Conservation (phyloP, 768 basidiomycete genomes). For the Leccinellum rugosiceps region DNA sequence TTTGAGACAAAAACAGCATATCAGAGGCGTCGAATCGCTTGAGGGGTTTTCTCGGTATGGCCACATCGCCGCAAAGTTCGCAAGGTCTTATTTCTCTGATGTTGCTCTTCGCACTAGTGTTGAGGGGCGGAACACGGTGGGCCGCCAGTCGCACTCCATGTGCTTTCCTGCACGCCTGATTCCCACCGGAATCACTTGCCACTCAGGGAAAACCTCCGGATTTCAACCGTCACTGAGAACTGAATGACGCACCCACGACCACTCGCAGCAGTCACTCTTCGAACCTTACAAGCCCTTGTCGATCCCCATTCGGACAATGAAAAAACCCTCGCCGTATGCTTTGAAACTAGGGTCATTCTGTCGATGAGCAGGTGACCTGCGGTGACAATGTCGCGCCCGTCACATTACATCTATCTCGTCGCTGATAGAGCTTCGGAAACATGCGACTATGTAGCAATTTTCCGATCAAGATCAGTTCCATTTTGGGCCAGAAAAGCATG, state of each 20-base stretch:
- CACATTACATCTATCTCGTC: background rate
- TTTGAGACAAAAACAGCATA: background rate
- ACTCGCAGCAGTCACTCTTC: background rate
- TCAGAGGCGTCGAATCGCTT: background rate
- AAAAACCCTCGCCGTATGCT: background rate
- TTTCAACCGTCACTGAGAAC: background rate
- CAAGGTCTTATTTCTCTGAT: background rate
- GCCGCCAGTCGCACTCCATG: conserved; percentile 4
- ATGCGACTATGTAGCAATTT: background rate
- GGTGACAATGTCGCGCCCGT: background rate
- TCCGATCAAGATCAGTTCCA: conserved; percentile 1
- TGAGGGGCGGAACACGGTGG: background rate
- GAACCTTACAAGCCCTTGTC: background rate
- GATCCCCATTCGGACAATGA: conserved; percentile 5
- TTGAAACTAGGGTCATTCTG: conserved; percentile 7
- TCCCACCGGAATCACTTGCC: conserved; percentile 5
- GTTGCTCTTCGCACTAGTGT: background rate
- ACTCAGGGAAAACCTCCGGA: background rate
- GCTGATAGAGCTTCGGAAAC: background rate
- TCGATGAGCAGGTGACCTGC: background rate
- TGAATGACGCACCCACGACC: background rate
- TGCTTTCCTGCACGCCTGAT: background rate
- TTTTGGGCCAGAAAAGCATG: background rate
- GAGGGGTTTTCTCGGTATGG: background rate
- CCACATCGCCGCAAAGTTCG: background rate